Evolutionary conservation across 768 basidiomycete genomes (phyloP).

Genomic region (Hortiboletus flavorubellus): DNA sequence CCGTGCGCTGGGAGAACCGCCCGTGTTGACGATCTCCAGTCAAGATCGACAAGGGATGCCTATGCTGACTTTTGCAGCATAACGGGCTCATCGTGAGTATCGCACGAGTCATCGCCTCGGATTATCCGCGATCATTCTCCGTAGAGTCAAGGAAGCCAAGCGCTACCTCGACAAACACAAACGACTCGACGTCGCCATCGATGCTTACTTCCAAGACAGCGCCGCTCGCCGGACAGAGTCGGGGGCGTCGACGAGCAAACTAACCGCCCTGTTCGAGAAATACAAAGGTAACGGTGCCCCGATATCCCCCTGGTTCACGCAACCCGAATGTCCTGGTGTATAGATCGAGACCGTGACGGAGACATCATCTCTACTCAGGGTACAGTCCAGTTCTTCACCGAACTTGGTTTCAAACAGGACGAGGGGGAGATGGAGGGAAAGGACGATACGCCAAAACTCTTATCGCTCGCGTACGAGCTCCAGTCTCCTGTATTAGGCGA

Average conservation of each 20-base stretch:
- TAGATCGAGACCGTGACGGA: slow-evolving; percentile 55
- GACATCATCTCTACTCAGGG: slow-evolving; percentile 75
- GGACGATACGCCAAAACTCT: slow-evolving; percentile 72
- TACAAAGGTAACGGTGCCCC: slow-evolving; percentile 54
- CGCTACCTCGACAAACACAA: slow-evolving; percentile 69
- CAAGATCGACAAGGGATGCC: slow-evolving; percentile 37
- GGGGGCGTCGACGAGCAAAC: slow-evolving; percentile 49
- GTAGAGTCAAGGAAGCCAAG: slow-evolving; percentile 52
- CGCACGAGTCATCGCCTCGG: background rate
- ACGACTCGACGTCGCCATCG: slow-evolving; percentile 67
- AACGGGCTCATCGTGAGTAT: slow-evolving; percentile 68
- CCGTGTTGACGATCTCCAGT: slow-evolving; percentile 14
- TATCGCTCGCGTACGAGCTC: slow-evolving; percentile 78
- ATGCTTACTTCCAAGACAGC: slow-evolving; percentile 63
- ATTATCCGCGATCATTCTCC: slow-evolving; percentile 1
- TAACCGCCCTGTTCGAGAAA: slow-evolving; percentile 56
- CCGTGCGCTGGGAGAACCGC: background rate
- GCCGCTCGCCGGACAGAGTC: slow-evolving; percentile 4
- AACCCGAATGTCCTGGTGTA: background rate
- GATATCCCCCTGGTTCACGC: background rate
- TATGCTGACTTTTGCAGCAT: slow-evolving; percentile 59
- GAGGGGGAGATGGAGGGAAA: slow-evolving; percentile 59
- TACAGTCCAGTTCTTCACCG: slow-evolving; percentile 66
- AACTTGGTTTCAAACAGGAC: slow-evolving; percentile 26
- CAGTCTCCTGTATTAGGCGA: slow-evolving; percentile 70